phyloP scores from a whole-genome alignment of 257 asterid species.

The Gentiana dahurica region DNA sequence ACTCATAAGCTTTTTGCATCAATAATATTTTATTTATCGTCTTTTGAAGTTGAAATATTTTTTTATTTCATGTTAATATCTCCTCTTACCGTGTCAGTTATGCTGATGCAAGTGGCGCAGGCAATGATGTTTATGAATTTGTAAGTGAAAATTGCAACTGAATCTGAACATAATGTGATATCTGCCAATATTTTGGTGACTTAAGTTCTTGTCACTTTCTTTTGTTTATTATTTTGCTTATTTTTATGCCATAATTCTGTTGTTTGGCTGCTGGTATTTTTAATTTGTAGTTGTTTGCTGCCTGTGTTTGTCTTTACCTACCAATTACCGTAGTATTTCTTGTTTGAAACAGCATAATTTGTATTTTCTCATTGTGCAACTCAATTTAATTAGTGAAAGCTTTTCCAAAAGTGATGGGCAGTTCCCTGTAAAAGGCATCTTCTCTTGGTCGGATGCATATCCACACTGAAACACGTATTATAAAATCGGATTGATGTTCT shows the following conservation, averaged over 20 bases:
- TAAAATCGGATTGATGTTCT: too few species aligned
- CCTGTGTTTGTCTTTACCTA: too few species aligned
- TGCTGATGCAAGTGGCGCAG: conserved; percentile 68
- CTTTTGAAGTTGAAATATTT: not conserved
- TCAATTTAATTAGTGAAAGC: not conserved
- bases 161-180: not conserved
- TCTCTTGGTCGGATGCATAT: too few species aligned
- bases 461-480: too few species aligned
- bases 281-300: too few species aligned
- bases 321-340: too few species aligned
- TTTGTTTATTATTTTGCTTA: not conserved
- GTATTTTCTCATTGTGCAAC: not conserved
- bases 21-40: not conserved
- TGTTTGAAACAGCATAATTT: too few species aligned
- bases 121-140: conserved; percentile 51
- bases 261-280: too few species aligned
- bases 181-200: not conserved
- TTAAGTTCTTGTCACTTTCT: not conserved
- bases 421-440: too few species aligned
- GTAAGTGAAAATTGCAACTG: conserved; percentile 23
- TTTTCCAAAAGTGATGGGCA: conserved; percentile 1
- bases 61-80: conserved; percentile 4
- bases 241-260: too few species aligned
- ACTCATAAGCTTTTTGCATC: too few species aligned
- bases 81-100: conserved; percentile 31